phyloP scores from a whole-genome alignment of 331 rosid genomes.

The Malus hybrid region DNA sequence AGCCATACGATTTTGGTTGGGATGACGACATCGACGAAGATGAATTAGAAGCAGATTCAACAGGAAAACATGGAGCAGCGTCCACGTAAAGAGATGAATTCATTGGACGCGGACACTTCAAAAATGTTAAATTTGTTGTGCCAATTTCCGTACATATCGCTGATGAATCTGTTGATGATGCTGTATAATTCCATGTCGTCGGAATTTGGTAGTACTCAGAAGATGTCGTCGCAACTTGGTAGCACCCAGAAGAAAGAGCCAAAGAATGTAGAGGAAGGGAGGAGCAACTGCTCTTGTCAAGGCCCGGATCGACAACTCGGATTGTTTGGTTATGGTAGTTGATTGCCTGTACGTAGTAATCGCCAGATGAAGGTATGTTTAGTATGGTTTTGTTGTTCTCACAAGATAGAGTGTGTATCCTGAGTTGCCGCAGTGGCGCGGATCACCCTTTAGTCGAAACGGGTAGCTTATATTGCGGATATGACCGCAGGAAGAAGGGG shows the following conservation, averaged over 20 bases:
- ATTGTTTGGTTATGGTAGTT: background rate
- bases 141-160: no score
- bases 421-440: background rate
- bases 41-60: background rate
- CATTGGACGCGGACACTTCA: background rate
- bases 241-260: no score
- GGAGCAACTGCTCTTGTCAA: conserved; percentile 4
- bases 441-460: background rate
- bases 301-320: conserved; percentile 3
- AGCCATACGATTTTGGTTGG: background rate
- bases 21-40: background rate
- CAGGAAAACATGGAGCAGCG: background rate
- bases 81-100: background rate
- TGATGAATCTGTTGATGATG: no score
- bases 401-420: background rate
- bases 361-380: background rate
- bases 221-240: no score
- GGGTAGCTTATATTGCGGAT: background rate
- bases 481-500: background rate
- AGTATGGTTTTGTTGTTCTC: background rate
- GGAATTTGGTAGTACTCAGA: no score
- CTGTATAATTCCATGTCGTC: no score
- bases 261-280: background rate
- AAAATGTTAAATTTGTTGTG: background rate
- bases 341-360: background rate